Evolutionary conservation across 805 yeast species (phyloP), one percentile per base, ranked within the genome.

Genomic region (Candida tibetensis): DNA sequence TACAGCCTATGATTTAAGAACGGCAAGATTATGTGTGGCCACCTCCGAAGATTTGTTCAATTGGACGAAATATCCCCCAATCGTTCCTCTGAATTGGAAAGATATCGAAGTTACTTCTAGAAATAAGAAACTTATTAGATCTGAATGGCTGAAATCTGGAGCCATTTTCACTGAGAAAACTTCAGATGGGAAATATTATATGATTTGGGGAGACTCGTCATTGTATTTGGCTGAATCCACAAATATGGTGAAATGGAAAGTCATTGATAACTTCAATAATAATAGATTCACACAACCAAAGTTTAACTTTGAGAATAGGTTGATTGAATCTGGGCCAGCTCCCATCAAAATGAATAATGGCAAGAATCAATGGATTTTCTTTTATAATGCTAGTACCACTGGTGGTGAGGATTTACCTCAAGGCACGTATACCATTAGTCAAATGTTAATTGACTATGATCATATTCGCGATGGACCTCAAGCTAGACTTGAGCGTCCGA

Each of bases 191-290:
- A 51, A 54, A 27, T 67, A 61, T 41, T 64, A 66, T 44, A 68
- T 68, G 73, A 57, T 68, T 16, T 68, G 70, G 69, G 73, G 73
- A 16, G 73, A 68, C 46, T 54, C 62, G 8, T 58, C 58, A 25
- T 55, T 68, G 39, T 60, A 64, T 42, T 52, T 68, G 43, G 72
- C 71, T 3, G 53, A 46, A 19, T 59, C 67, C 7, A 46, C 45
- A 19, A 71, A 68, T 40, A 43, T 66, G 40, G 43, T 57, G n/a
- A 40, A 60, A 37, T 68, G 73, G 73, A 28, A 40, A 13, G 34
- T 58, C 5, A 41, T 52, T 2, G 43, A 48, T 21, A 47, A 51
- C 32, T 53, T 47, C 36, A 46, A 45, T 26, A 28, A 37, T 4
- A 50, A 49, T 34, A 34, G 44, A 2, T 67, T 57, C 44, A 52